These are phyloP conservation scores for Fusarium phyllophilum DNA, from an alignment of 2,329 filamentous ascomycete genomes.

Conservation along the genomic window DNA sequence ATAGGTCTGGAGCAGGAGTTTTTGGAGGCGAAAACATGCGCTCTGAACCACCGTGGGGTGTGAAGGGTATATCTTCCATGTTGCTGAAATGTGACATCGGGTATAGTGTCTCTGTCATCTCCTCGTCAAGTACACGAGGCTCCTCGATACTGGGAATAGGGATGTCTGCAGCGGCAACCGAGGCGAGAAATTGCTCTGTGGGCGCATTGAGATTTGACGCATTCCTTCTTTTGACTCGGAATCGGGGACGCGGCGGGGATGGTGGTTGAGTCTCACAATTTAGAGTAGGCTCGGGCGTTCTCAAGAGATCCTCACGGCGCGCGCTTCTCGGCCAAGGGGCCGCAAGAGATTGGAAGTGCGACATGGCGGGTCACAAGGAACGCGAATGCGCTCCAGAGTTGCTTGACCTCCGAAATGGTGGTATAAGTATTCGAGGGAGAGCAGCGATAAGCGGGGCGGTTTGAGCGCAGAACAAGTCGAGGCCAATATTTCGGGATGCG, in stretches of 20 bases:
- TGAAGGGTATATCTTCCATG: constrained; percentile 46
- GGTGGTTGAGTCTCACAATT: constrained; percentile 53
- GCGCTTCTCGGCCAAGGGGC: constrained; percentile 57
- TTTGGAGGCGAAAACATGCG: constrained; percentile 65
- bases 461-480: constrained; percentile 28
- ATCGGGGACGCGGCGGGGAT: constrained; percentile 62
- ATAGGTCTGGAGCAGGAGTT: constrained; percentile 63
- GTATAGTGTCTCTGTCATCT: constrained; percentile 54
- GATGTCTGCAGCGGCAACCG: constrained; percentile 71
- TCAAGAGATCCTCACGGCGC: constrained; percentile 54
- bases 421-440: constrained; percentile 26
- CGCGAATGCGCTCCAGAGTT: constrained; percentile 30
- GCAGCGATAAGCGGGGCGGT: constrained; percentile 4
- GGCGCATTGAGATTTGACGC: constrained; percentile 65
- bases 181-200: constrained; percentile 74
- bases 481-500: constrained; percentile 38
- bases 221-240: constrained; percentile 66
- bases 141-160: constrained; percentile 73
- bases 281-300: constrained; percentile 63
- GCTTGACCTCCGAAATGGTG: constrained; percentile 12
- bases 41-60: constrained; percentile 47
- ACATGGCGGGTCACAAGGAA: constrained; percentile 51
- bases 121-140: constrained; percentile 57
- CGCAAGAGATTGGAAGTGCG: constrained; percentile 57
- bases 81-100: constrained; percentile 50